Evolutionary conservation across 345 rosid species (phyloP).

Genomic region (Hibiscus mutabilis): DNA sequence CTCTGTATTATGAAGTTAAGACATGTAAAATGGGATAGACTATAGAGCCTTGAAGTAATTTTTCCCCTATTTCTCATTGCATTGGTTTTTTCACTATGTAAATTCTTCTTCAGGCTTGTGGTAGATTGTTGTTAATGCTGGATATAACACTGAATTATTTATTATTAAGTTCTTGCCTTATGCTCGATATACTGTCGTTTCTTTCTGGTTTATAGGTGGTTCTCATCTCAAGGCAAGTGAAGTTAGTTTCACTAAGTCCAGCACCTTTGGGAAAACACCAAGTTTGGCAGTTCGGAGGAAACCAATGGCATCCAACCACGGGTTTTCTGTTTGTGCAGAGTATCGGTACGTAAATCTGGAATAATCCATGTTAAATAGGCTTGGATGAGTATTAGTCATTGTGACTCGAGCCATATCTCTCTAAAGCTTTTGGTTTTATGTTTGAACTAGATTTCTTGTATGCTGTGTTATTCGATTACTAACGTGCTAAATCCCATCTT

Average conservation of each 20-base stretch:
- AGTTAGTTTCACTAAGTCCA: constrained; percentile 33
- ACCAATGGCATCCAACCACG: constrained; percentile 21
- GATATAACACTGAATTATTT: background rate
- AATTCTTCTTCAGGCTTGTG: no score
- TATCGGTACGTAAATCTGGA: constrained; percentile 35
- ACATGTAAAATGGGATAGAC: no score
- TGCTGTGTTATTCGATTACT: background rate
- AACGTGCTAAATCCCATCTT: background rate
- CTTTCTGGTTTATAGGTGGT: constrained; percentile 31
- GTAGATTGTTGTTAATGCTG: background rate
- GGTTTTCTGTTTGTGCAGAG: constrained; percentile 47
- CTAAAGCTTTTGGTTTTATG: background rate
- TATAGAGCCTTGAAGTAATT: no score
- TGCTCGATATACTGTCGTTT: background rate
- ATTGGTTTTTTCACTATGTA: no score
- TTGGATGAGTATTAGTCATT: background rate
- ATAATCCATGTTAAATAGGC: background rate
- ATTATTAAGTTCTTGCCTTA: background rate
- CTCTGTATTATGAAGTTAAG: no score
- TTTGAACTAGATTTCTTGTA: background rate
- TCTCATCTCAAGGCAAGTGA: constrained; percentile 33
- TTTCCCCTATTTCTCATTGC: no score
- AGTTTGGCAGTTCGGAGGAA: constrained; percentile 37
- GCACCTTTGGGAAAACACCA: constrained; percentile 29
- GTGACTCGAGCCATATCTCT: background rate